These are phyloP conservation scores for Alternaria sp. DNA, from an alignment of 2,329 filamentous ascomycete genomes.

Conservation along the genomic window DNA sequence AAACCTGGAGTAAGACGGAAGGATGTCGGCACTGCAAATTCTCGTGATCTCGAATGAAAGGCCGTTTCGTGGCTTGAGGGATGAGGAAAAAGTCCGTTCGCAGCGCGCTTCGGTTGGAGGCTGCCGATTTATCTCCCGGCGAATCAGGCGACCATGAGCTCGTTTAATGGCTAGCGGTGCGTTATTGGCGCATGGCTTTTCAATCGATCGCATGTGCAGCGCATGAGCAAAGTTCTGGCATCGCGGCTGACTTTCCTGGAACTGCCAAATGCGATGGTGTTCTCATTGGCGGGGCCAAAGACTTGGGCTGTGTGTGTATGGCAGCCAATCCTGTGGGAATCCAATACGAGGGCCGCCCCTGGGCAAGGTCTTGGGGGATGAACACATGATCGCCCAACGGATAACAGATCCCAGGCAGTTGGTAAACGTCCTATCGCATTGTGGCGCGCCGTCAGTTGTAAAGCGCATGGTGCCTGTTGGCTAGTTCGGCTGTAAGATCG, in stretches of 20 bases:
- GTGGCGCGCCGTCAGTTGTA: not conserved
- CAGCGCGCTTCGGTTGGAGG: not conserved
- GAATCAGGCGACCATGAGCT: slow-evolving; percentile 2
- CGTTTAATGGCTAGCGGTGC: slow-evolving; percentile 2
- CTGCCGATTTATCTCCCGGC: slow-evolving; percentile 8
- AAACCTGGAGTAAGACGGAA: not conserved
- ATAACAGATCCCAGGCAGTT: slow-evolving; percentile 1
- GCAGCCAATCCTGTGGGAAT: not conserved
- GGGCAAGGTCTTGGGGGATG: not conserved
- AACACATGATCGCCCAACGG: slow-evolving; percentile 2
- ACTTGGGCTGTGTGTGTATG: not conserved
- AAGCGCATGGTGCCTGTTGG: slow-evolving; percentile 9
- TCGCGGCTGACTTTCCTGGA: slow-evolving; percentile 7
- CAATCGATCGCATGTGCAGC: slow-evolving; percentile 8
- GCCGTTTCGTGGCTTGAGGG: not conserved
- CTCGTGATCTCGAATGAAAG: not conserved
- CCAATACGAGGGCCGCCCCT: not conserved
- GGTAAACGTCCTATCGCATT: not conserved
- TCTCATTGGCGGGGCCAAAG: not conserved
- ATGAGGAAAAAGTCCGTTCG: not conserved
- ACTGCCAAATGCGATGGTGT: not conserved
- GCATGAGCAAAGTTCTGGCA: not conserved
- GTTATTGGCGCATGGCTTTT: not conserved
- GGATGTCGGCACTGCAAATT: not conserved
- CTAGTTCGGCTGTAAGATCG: not conserved